Base-by-base conservation (phyloP, 2,329 filamentous ascomycete species). In the Alternaria ventricosa region DNA sequence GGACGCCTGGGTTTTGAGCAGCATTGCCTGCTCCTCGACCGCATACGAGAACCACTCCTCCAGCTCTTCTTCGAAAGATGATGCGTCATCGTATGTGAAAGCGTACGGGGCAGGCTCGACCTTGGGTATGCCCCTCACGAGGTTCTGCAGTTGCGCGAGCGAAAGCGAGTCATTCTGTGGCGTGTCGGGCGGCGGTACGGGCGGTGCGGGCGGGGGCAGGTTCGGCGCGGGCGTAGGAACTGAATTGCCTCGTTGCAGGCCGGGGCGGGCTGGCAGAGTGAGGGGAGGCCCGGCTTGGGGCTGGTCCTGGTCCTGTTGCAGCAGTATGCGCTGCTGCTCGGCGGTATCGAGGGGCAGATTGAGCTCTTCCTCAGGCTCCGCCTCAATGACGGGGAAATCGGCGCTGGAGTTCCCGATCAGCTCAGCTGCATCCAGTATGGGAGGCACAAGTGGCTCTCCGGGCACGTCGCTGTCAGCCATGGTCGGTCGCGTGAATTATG, bases 1-100 rank as follows among this genome's bases (percentile, higher is more conserved):
- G 3, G 90, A 89, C 41, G 88, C 85, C 75, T 92, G 92, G 20
- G 92, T 90, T 57, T 90, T 88, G 57, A 92, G 87, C 53, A 97
- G 84, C 73, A 94, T 90, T 50, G 90, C 87, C 82, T 92, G 92
- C 77, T 98, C 94, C 80, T 92, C 92, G 66, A 93, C 90, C 71
- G 92, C 91, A 81, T 98, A 97, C 57, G 91, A 89, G 80, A 99
- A 99, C 96, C 96, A 99, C 82, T 99, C 96, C 77, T 98, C 93
- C 51, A 99, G 86, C 83, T 99, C 96, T 67, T 96, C 93, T 18
- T 92, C 89, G 71, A 97, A 90, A 1, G 79, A 81, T 18, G 84
- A 82, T 8, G 84, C 80, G 73, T 86, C 84, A 50, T 81, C 77
- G 67, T 86, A 86, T 28, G 78, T 88, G 78, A 97, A 99, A 64